These are phyloP conservation scores for Spatholobus suberectus DNA, from an alignment of 306 rosid species.

Conservation along the genomic window DNA sequence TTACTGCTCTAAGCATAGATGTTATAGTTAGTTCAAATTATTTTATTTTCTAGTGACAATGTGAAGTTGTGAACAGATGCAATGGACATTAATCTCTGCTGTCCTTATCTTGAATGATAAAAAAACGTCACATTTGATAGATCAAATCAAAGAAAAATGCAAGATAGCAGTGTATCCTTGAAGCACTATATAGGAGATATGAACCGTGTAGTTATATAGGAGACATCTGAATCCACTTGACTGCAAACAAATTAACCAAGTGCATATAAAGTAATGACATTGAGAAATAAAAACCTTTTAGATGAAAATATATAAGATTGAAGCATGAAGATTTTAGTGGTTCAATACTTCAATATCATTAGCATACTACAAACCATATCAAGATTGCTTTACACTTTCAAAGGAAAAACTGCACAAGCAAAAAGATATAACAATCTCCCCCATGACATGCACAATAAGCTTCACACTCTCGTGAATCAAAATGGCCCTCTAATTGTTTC, in stretches of 20 bases:
- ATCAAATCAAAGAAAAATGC: background rate
- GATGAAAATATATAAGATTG: background rate
- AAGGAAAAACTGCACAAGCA: background rate
- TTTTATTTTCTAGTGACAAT: background rate
- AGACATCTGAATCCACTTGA: background rate
- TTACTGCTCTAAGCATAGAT: background rate
- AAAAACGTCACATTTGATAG: background rate
- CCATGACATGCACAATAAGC: conserved; percentile 5
- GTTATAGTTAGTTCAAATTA: background rate
- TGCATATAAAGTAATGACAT: background rate
- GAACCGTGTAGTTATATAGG: background rate
- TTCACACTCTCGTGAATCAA: background rate
- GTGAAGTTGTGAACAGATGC: background rate
- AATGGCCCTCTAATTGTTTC: background rate
- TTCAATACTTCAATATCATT: background rate
- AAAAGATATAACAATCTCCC: background rate
- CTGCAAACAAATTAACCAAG: background rate
- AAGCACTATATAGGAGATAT: background rate
- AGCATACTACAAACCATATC: background rate
- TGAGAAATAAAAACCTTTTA: background rate
- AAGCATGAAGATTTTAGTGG: background rate
- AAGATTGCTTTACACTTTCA: background rate
- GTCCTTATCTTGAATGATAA: background rate
- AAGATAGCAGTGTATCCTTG: background rate
- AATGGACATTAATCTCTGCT: background rate